Percentiles rank a stretch among this genome's conserved stretches.
Evolutionary conservation across 768 basidiomycete species (phyloP).

Genomic region (Amanita phalloides): DNA sequence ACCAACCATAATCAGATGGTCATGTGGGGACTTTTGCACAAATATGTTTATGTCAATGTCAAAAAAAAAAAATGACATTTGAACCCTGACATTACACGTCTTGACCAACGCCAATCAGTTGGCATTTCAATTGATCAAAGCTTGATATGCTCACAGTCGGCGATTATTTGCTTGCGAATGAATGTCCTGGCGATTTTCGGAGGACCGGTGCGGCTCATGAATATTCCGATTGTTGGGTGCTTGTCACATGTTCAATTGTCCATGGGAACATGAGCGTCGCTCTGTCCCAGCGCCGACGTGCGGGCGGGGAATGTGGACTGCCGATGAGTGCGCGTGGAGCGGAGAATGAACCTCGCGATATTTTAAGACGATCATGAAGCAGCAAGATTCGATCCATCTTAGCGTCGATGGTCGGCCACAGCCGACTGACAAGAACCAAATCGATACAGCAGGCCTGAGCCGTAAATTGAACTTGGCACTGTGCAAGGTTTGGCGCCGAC

Average conservation of each 20-base stretch:
- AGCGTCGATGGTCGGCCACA: too few species aligned
- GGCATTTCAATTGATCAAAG: too few species aligned
- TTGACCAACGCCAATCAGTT: background rate
- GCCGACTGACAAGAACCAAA: too few species aligned
- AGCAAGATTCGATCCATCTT: background rate
- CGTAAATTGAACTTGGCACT: too few species aligned
- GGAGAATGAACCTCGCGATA: background rate
- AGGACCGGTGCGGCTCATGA: background rate
- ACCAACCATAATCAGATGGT: too few species aligned
- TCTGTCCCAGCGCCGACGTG: background rate
- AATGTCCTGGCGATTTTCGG: background rate
- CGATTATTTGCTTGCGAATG: background rate
- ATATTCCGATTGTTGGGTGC: too few species aligned
- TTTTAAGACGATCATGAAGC: background rate
- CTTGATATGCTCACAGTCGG: background rate
- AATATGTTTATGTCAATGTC: background rate
- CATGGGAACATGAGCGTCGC: too few species aligned
- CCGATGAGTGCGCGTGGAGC: background rate
- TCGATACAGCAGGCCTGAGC: too few species aligned
- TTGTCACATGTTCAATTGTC: too few species aligned
- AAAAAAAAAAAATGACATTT: background rate
- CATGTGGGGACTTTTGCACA: background rate
- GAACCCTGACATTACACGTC: background rate
- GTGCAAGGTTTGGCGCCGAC: too few species aligned
- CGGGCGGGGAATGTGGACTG: background rate